Evolutionary conservation across 1,139 yeast genomes (phyloP), one percentile per base, ranked within the genome.

Genomic region (Geotrichum carabidarum): DNA sequence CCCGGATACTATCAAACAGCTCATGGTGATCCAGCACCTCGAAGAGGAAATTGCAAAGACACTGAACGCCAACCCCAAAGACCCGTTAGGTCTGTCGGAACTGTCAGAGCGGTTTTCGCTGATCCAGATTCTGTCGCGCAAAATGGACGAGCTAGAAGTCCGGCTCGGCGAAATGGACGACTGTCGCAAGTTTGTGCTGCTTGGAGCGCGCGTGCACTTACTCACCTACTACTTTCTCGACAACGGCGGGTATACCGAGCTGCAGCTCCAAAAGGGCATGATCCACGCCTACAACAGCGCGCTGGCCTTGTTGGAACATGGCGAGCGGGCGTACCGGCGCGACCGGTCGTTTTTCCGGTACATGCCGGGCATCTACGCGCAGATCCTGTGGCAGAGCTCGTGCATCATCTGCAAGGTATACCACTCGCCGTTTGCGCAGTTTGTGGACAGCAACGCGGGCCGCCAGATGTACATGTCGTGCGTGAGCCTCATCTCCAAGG

Each of bases 331-430:
- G 59, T 83, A 85, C 60, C 72, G 75, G 14, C 74, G 78, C 34
- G 83, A 85, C 64, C 78, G 79, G 46, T 75, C 75, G 44, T 85
- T 89, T 63, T 80, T 90, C 63, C 80, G 79, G 62, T 89, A 86
- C 66, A 76, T 91, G 53, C 98, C 98, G 0, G 90, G 88, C 52
- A 90, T 86, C 4, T 85, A 85, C 68, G 82, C 87, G 2, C 75
- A 88, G 59, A 83, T 83, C 54, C 78, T 90, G 46, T 90, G 98
- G 96, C 97, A 91, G 70, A 86, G 96, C 0, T 83, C 96, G 0
- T 86, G 91, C 64, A 82, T 91, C 45, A 81, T 93, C 37, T 86
- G 87, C 55, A 85, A 87, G 63, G 74, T 93, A 44, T 79, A 81
- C 32, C 91, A 89, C 65, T 88, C 96, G 0, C 78, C 87, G 0